These are phyloP conservation scores for Phytophthora pinifolia DNA, from an alignment of 352 stramenopile genomes.

Conservation along the genomic window DNA sequence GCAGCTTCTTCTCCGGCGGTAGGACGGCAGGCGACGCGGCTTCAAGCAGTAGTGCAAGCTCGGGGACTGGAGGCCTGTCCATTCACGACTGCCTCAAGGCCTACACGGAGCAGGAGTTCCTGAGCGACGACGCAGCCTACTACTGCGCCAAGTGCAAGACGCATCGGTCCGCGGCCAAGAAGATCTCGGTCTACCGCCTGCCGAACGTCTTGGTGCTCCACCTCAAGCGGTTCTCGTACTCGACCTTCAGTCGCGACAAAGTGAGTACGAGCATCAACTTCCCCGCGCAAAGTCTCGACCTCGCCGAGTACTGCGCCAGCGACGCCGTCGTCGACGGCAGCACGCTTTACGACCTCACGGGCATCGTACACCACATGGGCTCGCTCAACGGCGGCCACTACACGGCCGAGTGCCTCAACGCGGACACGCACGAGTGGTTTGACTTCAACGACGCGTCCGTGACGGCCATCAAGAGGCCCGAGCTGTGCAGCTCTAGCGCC, in stretches of 20 bases:
- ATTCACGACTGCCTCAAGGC: constrained; percentile 71
- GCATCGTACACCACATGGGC: constrained; percentile 80
- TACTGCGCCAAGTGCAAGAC: constrained; percentile 79
- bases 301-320: constrained; percentile 65
- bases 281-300: constrained; percentile 56
- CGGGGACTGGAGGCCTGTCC: constrained; percentile 27
- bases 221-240: constrained; percentile 90
- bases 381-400: constrained; percentile 82
- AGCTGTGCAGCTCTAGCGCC: constrained; percentile 58
- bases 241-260: constrained; percentile 76
- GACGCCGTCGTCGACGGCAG: constrained; percentile 70
- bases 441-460: constrained; percentile 80
- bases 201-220: constrained; percentile 88
- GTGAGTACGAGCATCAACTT: constrained; percentile 68
- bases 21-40: constrained; percentile 12
- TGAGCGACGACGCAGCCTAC: constrained; percentile 66
- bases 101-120: constrained; percentile 70
- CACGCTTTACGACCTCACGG: constrained; percentile 76
- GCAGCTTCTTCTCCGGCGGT: constrained; percentile 36
- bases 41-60: not conserved
- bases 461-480: constrained; percentile 63
- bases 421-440: constrained; percentile 72
- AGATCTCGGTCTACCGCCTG: constrained; percentile 74
- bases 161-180: constrained; percentile 67
- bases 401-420: constrained; percentile 78